Evolutionary conservation across 139 green algal genomes (phyloP).

Genomic region (Coelastrella sp.): DNA sequence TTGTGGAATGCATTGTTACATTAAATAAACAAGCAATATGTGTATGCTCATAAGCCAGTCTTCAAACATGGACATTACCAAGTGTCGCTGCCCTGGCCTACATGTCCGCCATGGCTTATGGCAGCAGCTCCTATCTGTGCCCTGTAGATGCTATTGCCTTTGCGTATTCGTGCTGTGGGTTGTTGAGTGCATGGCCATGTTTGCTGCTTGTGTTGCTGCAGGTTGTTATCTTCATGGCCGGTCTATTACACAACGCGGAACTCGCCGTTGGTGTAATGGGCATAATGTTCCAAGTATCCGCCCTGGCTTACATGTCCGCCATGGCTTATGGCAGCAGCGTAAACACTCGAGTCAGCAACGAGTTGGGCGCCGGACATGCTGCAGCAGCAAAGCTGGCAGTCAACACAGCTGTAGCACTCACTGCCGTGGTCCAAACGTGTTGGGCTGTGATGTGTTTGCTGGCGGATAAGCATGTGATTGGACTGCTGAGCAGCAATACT

Average conservation of each 20-base stretch:
- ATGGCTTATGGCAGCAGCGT: constrained; percentile 32
- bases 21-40: too few species aligned
- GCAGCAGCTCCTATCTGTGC: background rate
- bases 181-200: background rate
- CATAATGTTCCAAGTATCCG: constrained; percentile 11
- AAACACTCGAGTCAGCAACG: constrained; percentile 66
- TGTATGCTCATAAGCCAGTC: too few species aligned
- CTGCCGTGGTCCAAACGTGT: background rate
- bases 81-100: background rate
- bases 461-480: background rate
- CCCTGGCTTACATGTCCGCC: constrained; percentile 17
- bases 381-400: constrained; percentile 10
- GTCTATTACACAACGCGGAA: constrained; percentile 16
- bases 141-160: too few species aligned
- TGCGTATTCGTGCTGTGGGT: background rate
- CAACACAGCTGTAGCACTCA: background rate
- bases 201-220: background rate
- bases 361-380: constrained; percentile 51
- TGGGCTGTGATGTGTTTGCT: background rate
- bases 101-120: constrained; percentile 34
- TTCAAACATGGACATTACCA: background rate
- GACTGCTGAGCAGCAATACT: constrained; percentile 9
- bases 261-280: constrained; percentile 36
- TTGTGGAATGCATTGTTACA: too few species aligned
- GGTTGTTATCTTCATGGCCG: constrained; percentile 36